Evolutionary conservation across 1,139 yeast genomes (phyloP).

Genomic region (Blastobotrys serpentis): DNA sequence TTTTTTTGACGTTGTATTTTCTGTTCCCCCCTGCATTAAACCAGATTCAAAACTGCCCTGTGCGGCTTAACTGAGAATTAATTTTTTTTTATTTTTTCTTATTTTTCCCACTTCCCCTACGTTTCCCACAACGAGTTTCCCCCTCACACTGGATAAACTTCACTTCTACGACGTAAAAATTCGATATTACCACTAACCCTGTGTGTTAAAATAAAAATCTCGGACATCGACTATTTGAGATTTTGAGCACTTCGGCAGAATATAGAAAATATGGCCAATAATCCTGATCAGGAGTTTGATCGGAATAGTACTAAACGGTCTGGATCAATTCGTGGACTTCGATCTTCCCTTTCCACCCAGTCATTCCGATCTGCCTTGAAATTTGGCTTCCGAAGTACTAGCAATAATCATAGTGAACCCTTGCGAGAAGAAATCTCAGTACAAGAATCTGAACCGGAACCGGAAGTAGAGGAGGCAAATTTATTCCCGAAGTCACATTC

Average conservation of each 20-base stretch:
- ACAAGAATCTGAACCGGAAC: not conserved
- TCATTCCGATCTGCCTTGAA: constrained; percentile 19
- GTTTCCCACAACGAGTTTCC: not conserved
- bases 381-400: constrained; percentile 8
- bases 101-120: not conserved
- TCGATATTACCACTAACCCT: too few relatives aligned
- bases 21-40: not conserved
- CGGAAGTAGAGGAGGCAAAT: not conserved
- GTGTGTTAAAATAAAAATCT: too few relatives aligned
- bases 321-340: constrained; percentile 13
- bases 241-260: too few relatives aligned
- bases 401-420: constrained; percentile 5
- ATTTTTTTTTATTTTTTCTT: too few relatives aligned
- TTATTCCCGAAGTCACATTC: not conserved
- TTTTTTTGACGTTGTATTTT: too few relatives aligned
- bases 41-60: too few relatives aligned
- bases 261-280: not conserved
- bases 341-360: constrained; percentile 18
- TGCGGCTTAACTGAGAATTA: not conserved
- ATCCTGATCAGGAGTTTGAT: not conserved
- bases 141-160: not conserved
- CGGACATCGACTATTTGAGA: too few relatives aligned
- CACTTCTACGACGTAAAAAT: too few relatives aligned
- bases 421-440: constrained; percentile 4
- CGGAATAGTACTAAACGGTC: not conserved